phyloP scores from a whole-genome alignment of 176 grass and related monocot species.

The Rhipidocladum racemiflorum region DNA sequence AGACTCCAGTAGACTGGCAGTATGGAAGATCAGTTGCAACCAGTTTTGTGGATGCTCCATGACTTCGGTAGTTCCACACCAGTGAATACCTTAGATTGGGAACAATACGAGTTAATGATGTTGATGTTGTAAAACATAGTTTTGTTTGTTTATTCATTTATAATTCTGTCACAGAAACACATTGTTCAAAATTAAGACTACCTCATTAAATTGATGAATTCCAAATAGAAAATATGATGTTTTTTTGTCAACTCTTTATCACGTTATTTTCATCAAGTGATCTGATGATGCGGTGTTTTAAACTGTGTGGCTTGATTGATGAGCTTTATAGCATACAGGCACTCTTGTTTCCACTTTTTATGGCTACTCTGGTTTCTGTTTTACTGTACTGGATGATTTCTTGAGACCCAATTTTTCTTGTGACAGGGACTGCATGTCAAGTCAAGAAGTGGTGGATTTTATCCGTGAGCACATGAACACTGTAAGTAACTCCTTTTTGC shows the following conservation, averaged over 20 bases:
- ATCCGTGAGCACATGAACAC: slow-evolving; percentile 51
- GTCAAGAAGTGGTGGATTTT: slow-evolving; percentile 90
- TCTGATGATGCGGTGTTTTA: background rate
- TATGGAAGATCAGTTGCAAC: background rate
- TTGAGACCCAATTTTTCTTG: slow-evolving; percentile 9
- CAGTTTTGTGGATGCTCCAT: background rate
- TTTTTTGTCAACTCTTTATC: background rate
- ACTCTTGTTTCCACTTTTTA: background rate
- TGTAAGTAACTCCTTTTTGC: slow-evolving; percentile 43
- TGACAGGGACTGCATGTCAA: slow-evolving; percentile 94
- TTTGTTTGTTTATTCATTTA: background rate
- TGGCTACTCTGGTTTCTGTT: background rate
- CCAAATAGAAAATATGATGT: background rate
- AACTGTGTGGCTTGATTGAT: background rate
- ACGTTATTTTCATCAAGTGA: background rate
- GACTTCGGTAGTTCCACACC: background rate
- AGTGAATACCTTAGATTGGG: background rate
- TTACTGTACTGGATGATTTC: background rate
- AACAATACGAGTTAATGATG: background rate
- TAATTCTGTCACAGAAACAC: background rate
- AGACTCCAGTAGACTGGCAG: background rate
- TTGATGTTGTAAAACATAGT: background rate
- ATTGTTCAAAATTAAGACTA: background rate
- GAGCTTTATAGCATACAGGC: background rate
- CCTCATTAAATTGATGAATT: background rate